A percentile compares a stretch with the other conserved stretches of the same genome.
phyloP scores from a whole-genome alignment of 129 eudicot species.

The Escallonia rubra region DNA sequence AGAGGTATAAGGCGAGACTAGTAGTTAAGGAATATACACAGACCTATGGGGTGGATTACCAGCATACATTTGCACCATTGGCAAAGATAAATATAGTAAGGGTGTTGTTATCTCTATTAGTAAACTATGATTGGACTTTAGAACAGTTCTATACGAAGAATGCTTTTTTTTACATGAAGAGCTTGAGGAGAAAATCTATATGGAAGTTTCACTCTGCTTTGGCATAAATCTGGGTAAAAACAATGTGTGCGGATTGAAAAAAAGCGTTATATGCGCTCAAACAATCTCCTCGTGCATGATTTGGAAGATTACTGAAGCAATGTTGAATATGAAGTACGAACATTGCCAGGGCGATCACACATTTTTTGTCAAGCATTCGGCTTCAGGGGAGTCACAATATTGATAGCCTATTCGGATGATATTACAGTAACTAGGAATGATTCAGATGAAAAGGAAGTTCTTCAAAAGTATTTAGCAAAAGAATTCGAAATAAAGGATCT shows the following conservation, averaged over 20 bases:
- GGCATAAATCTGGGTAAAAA: not conserved
- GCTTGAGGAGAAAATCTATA: no score
- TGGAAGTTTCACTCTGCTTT: not conserved
- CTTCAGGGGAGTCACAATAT: no score
- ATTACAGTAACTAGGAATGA: no score
- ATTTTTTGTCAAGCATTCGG: no score
- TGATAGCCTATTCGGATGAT: no score
- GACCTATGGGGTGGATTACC: not conserved
- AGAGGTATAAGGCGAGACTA: constrained; percentile 4
- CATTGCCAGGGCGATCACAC: no score
- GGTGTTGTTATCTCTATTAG: not conserved
- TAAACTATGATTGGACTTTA: not conserved
- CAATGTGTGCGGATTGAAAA: not conserved
- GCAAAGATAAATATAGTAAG: constrained; percentile 3
- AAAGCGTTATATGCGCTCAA: not conserved
- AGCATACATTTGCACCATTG: not conserved
- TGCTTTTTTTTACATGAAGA: no score
- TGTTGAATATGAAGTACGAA: not conserved
- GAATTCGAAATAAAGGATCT: no score
- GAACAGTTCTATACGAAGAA: not conserved
- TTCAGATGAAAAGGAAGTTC: no score
- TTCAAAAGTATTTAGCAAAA: not conserved
- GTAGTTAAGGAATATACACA: not conserved
- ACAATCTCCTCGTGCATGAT: constrained; percentile 2
- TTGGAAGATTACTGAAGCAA: constrained; percentile 4